These are phyloP conservation scores for Acanthamoeba royreba DNA, from an alignment of 208 protist genomes.

Conservation along the genomic window DNA sequence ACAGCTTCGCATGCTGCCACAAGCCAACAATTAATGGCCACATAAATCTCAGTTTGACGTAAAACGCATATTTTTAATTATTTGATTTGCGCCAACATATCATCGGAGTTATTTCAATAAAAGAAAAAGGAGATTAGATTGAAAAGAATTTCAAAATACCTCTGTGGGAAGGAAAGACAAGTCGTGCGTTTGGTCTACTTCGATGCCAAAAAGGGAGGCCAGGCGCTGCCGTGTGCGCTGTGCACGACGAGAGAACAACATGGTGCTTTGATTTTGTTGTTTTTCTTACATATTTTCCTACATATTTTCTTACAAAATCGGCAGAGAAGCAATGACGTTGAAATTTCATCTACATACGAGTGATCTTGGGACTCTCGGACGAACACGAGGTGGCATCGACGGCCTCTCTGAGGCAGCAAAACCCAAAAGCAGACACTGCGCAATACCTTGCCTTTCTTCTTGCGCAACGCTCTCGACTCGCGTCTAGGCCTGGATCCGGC, in stretches of 20 bases:
- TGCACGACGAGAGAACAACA: neutral
- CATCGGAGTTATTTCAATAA: neutral
- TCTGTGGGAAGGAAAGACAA: neutral
- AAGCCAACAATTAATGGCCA: neutral
- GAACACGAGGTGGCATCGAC: too few species aligned
- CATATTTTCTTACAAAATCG: neutral
- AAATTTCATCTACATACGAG: too few species aligned
- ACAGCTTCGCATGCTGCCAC: neutral
- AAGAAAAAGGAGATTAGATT: neutral
- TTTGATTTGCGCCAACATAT: neutral
- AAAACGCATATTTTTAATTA: neutral
- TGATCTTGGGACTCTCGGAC: too few species aligned
- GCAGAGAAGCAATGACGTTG: too few species aligned
- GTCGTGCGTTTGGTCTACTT: neutral
- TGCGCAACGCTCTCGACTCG: too few species aligned
- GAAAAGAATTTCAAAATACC: neutral
- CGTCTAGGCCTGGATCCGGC: too few species aligned
- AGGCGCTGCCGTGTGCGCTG: neutral
- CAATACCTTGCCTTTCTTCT: too few species aligned
- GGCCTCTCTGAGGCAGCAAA: too few species aligned
- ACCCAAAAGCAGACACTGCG: too few species aligned
- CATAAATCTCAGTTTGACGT: too few species aligned
- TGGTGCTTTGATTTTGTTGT: neutral
- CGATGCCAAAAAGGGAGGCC: neutral
- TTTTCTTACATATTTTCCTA: neutral